Evolutionary conservation across 2,329 filamentous ascomycete genomes (phyloP), one percentile per base, ranked within the genome.

Genomic region (Colletotrichum coccodes): DNA sequence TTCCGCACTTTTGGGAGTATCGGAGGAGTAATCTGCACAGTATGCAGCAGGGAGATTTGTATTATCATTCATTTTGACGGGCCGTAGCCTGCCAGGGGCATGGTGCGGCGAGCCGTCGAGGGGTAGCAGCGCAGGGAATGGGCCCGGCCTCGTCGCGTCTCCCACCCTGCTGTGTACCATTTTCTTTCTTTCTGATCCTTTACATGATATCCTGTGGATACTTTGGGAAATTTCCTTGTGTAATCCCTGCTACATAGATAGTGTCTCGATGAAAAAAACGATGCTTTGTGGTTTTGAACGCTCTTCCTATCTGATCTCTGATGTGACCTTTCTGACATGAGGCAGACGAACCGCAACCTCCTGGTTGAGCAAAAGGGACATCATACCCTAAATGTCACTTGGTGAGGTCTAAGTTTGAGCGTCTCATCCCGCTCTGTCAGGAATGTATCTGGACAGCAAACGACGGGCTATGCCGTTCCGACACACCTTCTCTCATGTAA

Each of bases 141-240:
- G 6, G 36, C n/a, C 28, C 18, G 32, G 38, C 63, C 36, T 26
- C 11, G 12, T 62, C 6, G 44, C 44, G 6, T 52, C 38, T 47
- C n/a, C 26, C 42, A 62, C 40, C 28, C 62, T 46, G 18, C 38
- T 16, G 50, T 34, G 49, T 60, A 50, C 57, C 40, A 30, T 38
- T 34, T 5, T 36, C 14, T 52, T 52, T 36, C n/a, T 61, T 60
- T 61, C n/a, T 54, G 18, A 58, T 67, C 50, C 32, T 64, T 49
- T 68, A 57, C 38, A 57, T 68, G 54, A 68, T 60, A 68, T 60
- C 61, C 66, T 68, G 66, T 50, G 65, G 65, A 65, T 68, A 60
- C 49, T 30, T 56, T 50, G 65, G 54, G 44, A 34, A 28, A 23
- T 47, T 28, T 53, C 32, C 36, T 59, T 65, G 34, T 65, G 54